A percentile compares a stretch with the other conserved stretches of the same genome.
These are phyloP conservation scores for Adansonia rubrostipa DNA, from an alignment of 441 rosid species.

Conservation along the genomic window DNA sequence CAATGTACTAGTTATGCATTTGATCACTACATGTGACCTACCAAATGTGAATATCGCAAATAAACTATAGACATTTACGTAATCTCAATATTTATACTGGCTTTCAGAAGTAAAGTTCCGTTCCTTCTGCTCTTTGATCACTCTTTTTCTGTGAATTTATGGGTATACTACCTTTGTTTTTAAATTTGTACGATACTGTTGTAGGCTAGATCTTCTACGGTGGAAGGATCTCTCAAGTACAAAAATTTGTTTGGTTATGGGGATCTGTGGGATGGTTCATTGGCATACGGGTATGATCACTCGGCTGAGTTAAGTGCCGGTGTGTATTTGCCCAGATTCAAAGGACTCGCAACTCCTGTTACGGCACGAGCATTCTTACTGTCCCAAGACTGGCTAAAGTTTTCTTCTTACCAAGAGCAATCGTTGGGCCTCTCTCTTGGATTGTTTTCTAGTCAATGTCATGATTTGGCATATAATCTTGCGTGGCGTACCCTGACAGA, in stretches of 20 bases:
- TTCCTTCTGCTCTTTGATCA: not conserved
- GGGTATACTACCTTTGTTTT: not conserved
- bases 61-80: not conserved
- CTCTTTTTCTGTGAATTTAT: not conserved
- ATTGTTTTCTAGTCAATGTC: constrained; percentile 64
- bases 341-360: constrained; percentile 59
- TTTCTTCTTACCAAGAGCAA: constrained; percentile 84
- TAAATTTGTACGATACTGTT: constrained; percentile 31
- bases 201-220: constrained; percentile 84
- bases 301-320: constrained; percentile 85
- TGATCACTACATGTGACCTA: not conserved
- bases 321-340: constrained; percentile 76
- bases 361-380: constrained; percentile 71
- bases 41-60: not conserved
- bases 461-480: constrained; percentile 74
- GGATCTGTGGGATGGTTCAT: constrained; percentile 87
- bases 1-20: not conserved
- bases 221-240: constrained; percentile 84
- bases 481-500: constrained; percentile 91
- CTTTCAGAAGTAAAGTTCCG: constrained; percentile 1
- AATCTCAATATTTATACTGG: not conserved
- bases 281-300: constrained; percentile 84
- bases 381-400: constrained; percentile 88
- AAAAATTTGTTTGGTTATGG: constrained; percentile 91
- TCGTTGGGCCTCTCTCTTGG: constrained; percentile 87